Evolutionary conservation across 371 early-diverging fungal genomes (phyloP).

Genomic region (Lichtheimia ornata): DNA sequence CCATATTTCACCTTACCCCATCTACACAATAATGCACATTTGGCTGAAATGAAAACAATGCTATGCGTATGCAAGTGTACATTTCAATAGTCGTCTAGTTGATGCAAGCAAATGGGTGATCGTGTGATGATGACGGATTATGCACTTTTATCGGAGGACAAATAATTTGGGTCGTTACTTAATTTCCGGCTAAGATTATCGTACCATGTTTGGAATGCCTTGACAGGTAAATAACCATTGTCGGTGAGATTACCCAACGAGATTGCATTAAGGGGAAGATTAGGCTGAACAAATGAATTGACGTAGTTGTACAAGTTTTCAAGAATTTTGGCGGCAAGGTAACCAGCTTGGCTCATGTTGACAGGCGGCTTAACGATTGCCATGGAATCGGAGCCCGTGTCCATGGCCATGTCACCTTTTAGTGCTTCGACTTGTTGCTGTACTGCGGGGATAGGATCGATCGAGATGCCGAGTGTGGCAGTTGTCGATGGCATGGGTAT

Average conservation of each 20-base stretch:
- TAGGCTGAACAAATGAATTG: constrained; percentile 72
- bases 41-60: constrained; percentile 21
- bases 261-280: constrained; percentile 60
- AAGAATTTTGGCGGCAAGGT: constrained; percentile 48
- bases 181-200: constrained; percentile 61
- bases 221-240: constrained; percentile 60
- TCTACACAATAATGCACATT: not conserved
- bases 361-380: constrained; percentile 27
- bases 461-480: constrained; percentile 88
- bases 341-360: constrained; percentile 37
- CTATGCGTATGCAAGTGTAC: not conserved
- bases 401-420: constrained; percentile 8
- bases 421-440: constrained; percentile 52
- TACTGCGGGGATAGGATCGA: constrained; percentile 79
- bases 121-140: not conserved
- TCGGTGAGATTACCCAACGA: constrained; percentile 51
- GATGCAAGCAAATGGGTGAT: not conserved
- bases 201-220: constrained; percentile 91
- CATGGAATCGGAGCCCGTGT: constrained; percentile 1
- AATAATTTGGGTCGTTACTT: constrained; percentile 55
- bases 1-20: too few species aligned
- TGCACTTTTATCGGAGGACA: constrained; percentile 17
- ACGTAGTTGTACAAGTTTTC: constrained; percentile 79
- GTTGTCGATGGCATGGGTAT: constrained; percentile 30
- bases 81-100: not conserved